These are phyloP conservation scores for Kurtzmaniella quercitrusa DNA, from an alignment of 1,139 yeast species.

Conservation along the genomic window DNA sequence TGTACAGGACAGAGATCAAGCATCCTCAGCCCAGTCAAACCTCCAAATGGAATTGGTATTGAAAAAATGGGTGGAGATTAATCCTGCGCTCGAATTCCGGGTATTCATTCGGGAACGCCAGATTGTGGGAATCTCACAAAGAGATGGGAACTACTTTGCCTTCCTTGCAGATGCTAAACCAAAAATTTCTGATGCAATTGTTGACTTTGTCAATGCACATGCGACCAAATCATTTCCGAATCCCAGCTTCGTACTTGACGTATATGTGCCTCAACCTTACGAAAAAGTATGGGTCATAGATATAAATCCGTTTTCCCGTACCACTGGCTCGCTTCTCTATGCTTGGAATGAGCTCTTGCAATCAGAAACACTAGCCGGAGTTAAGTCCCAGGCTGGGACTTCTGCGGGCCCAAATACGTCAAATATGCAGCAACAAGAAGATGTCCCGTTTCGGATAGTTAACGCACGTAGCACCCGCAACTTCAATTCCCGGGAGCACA, in stretches of 20 bases:
- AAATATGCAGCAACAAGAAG: neutral
- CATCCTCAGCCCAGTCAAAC: slow-evolving; percentile 14
- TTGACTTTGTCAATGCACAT: slow-evolving; percentile 44
- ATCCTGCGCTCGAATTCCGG: slow-evolving; percentile 89
- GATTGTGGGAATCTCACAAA: slow-evolving; percentile 72
- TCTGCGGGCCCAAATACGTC: neutral
- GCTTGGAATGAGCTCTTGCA: slow-evolving; percentile 73
- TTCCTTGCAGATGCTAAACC: slow-evolving; percentile 50
- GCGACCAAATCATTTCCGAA: slow-evolving; percentile 51
- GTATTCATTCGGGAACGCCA: slow-evolving; percentile 64
- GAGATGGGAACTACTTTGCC: slow-evolving; percentile 80
- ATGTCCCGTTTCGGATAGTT: slow-evolving; percentile 51
- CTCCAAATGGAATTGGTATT: slow-evolving; percentile 55
- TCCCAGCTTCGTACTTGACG: slow-evolving; percentile 63
- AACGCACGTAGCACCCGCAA: slow-evolving; percentile 64
- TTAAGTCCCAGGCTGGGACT: slow-evolving; percentile 18
- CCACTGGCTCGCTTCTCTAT: slow-evolving; percentile 71
- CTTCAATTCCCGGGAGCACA: slow-evolving; percentile 75
- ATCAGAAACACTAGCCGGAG: slow-evolving; percentile 17
- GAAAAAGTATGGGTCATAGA: slow-evolving; percentile 66
- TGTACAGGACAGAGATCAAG: slow-evolving; percentile 16
- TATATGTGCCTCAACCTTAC: slow-evolving; percentile 76
- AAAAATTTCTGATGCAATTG: slow-evolving; percentile 45
- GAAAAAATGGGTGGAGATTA: slow-evolving; percentile 73
- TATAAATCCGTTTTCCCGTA: slow-evolving; percentile 77